phyloP scores from a whole-genome alignment of 495 filamentous ascomycete species.

The Aspergillus nanangensis region DNA sequence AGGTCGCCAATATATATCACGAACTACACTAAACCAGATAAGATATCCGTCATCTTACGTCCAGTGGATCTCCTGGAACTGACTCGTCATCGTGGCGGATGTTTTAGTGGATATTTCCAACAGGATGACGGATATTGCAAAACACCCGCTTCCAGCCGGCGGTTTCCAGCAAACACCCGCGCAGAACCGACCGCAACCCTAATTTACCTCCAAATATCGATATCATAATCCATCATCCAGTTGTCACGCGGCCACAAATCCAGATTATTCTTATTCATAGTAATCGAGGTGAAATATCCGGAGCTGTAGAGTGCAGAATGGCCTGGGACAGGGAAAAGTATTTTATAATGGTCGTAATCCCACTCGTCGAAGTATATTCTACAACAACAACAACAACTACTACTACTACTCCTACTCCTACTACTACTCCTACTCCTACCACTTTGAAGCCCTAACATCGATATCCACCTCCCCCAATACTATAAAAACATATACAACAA shows the following conservation, averaged over 20 bases:
- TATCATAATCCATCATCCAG: too few relatives aligned
- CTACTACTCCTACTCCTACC: too few relatives aligned
- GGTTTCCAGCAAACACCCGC: conserved; percentile 10
- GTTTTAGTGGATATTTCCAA: conserved; percentile 5
- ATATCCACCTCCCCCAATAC: background rate
- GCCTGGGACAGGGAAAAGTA: background rate
- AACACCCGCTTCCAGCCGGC: conserved; percentile 13
- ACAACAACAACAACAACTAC: too few relatives aligned
- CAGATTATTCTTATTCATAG: background rate
- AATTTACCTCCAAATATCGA: background rate
- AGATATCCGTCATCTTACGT: background rate
- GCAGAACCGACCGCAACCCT: conserved; percentile 10
- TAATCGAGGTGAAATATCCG: background rate
- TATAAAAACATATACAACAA: conserved; percentile 10
- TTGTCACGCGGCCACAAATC: too few relatives aligned
- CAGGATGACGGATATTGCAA: conserved; percentile 4
- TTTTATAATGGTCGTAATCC: background rate
- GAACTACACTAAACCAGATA: too few relatives aligned
- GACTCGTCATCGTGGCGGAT: background rate
- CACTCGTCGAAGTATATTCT: too few relatives aligned
- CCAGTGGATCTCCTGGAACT: background rate
- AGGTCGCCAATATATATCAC: too few relatives aligned
- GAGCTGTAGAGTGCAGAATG: background rate
- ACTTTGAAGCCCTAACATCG: too few relatives aligned
- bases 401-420: too few relatives aligned